Base-by-base conservation (phyloP, 768 basidiomycete species). In the Boletus bicolor region DNA sequence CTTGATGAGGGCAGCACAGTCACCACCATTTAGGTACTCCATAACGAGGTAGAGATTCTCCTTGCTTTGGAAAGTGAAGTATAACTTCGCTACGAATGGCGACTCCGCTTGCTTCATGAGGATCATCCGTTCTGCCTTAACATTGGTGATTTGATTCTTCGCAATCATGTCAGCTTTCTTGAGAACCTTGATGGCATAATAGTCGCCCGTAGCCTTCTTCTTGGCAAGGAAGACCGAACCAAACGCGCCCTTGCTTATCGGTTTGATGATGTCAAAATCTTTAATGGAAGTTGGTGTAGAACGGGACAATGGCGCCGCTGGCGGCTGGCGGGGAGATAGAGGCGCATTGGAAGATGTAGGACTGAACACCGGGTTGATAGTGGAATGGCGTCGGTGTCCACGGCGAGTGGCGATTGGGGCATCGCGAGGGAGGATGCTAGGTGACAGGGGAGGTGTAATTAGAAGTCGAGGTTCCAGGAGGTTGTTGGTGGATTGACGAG, bases 101-200 rank as follows among this genome's bases (percentile, higher is more conserved):
- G 94, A 97, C 72, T 97, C 94, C 2, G 96, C 91, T 72, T 98
- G 96, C 70, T 94, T 94, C 97, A 99, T 99, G 63, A 99, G 81
- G 66, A 99, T 99, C 87, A 97, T 98, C 54, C 97, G 83, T 76
- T 99, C 97, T 2, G 97, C 97, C 75, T 98, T 98, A 72, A 99
- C 97, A 69, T 98, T 99, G 47, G 97, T 98, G 71, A 99, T 96
- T 73, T 99, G 97, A 77, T 99, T 99, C 82, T 99, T 99, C 39
- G 97, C 92, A 71, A 99, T 98, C 97, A 99, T 99, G 74, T 99
- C 97, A n/a, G 94, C 93, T 77, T 99, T 99, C 78, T 96, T 98
- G 69, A 99, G 75, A n/a, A 98, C 95, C 74, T 99, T 99, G 83
- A 99, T 96, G 28, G 97, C 97, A 75, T 89, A 99, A 73, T 98